Evolutionary conservation across 164 flowering plant species (phyloP).

Genomic region (Piper longum): DNA sequence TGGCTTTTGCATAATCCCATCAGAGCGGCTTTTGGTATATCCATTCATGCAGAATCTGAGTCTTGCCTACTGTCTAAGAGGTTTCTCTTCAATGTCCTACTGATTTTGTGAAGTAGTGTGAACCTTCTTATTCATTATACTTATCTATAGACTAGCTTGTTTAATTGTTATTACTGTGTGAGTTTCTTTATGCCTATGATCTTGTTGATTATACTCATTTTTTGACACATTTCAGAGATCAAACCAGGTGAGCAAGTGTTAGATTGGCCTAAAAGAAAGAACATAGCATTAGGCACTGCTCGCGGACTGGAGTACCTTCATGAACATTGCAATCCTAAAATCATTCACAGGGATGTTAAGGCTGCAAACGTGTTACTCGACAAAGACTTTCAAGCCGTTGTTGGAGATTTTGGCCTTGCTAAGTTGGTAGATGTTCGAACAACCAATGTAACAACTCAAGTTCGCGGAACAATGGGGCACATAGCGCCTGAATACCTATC

Average conservation of each 20-base stretch:
- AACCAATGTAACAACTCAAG: conserved; percentile 85
- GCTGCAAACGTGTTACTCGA: conserved; percentile 87
- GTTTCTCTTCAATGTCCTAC: conserved; percentile 16
- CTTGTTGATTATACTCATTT: background rate
- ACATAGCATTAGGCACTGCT: conserved; percentile 75
- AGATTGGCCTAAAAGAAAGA: conserved; percentile 63
- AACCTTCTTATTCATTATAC: background rate
- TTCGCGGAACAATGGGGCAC: conserved; percentile 97
- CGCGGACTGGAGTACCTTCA: conserved; percentile 84
- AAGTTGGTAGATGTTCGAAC: conserved; percentile 75
- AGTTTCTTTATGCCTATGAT: background rate
- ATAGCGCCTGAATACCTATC: conserved; percentile 95
- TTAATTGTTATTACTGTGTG: background rate
- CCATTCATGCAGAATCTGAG: conserved; percentile 93
- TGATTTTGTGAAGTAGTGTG: background rate
- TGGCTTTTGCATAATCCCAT: conserved; percentile 86
- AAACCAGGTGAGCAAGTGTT: conserved; percentile 72
- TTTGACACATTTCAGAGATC: conserved; percentile 34
- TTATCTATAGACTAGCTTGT: background rate
- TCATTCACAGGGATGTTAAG: conserved; percentile 91
- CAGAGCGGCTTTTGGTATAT: conserved; percentile 86
- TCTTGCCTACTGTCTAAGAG: conserved; percentile 78
- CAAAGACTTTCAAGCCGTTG: conserved; percentile 90
- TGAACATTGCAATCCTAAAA: conserved; percentile 90
- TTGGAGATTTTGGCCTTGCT: conserved; percentile 92